These are phyloP conservation scores for Penicillium brasilianum DNA, from an alignment of 2,329 filamentous ascomycete genomes.

Conservation along the genomic window DNA sequence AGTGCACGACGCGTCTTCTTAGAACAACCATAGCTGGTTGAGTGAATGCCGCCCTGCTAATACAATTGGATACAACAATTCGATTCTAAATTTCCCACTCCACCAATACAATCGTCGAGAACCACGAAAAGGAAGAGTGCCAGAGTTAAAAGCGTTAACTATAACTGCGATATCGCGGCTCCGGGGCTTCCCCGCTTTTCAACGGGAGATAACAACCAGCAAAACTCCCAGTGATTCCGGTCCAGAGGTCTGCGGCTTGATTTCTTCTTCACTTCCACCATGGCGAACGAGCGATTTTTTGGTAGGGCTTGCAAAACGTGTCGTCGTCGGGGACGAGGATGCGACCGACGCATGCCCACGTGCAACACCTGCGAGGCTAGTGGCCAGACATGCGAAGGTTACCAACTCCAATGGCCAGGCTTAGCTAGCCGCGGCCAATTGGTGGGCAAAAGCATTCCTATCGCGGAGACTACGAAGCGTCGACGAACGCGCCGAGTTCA, in stretches of 20 bases:
- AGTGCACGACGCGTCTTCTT: too few relatives aligned
- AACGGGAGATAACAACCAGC: neutral
- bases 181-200: neutral
- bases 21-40: too few relatives aligned
- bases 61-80: neutral
- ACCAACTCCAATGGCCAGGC: conserved; percentile 11
- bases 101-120: too few relatives aligned
- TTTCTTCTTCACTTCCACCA: neutral
- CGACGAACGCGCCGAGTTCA: neutral
- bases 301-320: conserved; percentile 13
- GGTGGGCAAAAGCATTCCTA: conserved; percentile 12
- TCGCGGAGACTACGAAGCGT: neutral
- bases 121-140: neutral
- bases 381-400: conserved; percentile 12
- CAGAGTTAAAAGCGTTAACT: neutral
- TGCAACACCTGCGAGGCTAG: conserved; percentile 12
- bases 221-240: neutral
- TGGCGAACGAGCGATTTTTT: conserved; percentile 9
- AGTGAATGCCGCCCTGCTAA: too few relatives aligned
- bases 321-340: conserved; percentile 10
- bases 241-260: neutral
- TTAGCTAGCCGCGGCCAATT: conserved; percentile 12
- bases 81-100: too few relatives aligned
- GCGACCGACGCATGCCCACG: conserved; percentile 11
- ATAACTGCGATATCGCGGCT: neutral